Evolutionary conservation across 2,329 filamentous ascomycete genomes (phyloP).

Genomic region (Cladosporium cucumerinum): DNA sequence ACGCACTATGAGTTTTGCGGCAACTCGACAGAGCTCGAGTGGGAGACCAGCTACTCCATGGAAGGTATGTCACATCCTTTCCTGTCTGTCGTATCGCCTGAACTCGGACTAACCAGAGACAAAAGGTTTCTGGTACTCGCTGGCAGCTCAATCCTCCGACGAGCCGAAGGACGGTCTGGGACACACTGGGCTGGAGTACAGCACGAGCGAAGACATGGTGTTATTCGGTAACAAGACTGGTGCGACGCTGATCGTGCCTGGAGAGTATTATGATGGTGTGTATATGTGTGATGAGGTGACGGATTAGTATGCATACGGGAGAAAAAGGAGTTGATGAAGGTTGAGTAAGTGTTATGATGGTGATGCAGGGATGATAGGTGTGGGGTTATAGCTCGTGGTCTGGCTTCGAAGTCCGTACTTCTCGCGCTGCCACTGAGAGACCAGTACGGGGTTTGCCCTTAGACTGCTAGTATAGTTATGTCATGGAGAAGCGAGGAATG

Average conservation of each 20-base stretch:
- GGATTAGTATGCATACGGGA: neutral
- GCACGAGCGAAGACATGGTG: neutral
- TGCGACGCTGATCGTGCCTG: neutral
- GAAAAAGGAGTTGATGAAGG: neutral
- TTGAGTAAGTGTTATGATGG: neutral
- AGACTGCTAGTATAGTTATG: too few species aligned
- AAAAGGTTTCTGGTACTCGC: constrained; percentile 1
- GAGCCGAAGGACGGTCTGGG: neutral
- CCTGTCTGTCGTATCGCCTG: neutral
- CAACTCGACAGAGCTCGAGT: constrained; percentile 23
- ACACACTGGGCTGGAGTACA: constrained; percentile 5
- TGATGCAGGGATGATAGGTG: neutral
- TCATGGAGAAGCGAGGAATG: neutral
- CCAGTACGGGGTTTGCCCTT: too few species aligned
- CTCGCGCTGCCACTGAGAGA: too few species aligned
- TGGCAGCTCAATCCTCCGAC: neutral
- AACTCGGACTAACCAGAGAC: neutral
- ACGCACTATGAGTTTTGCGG: constrained; percentile 32
- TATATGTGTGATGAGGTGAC: constrained; percentile 5
- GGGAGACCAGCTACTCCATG: constrained; percentile 33
- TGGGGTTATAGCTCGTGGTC: too few species aligned
- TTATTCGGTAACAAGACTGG: constrained; percentile 5
- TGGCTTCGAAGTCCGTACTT: too few species aligned
- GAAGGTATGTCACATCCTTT: constrained; percentile 24
- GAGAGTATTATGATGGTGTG: constrained; percentile 3